Conservation (phyloP, 345 rosid species). For the Brassica napus region Da-Ae NC_063449.1:22091501-22092000, state of each 20-base stretch:
- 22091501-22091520: slow-evolving; percentile 54
- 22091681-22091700: slow-evolving; percentile 84
- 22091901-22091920: slow-evolving; percentile 28
- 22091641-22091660: slow-evolving; percentile 81
- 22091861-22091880: slow-evolving; percentile 10
- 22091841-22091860: slow-evolving; percentile 56
- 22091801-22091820: slow-evolving; percentile 54
- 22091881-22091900: slow-evolving; percentile 3
- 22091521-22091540: slow-evolving; percentile 76
- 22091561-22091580: slow-evolving; percentile 74
- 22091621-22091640: slow-evolving; percentile 50
- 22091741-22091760: slow-evolving; percentile 43
- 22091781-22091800: slow-evolving; percentile 46
- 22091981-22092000: slow-evolving; percentile 76
- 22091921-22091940: slow-evolving; percentile 39
- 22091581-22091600: slow-evolving; percentile 87
- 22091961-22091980: slow-evolving; percentile 76
- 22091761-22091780: slow-evolving; percentile 46
- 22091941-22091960: slow-evolving; percentile 75
- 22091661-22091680: slow-evolving; percentile 67
- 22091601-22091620: slow-evolving; percentile 52
- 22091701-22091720: slow-evolving; percentile 67
- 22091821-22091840: slow-evolving; percentile 63
- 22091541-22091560: slow-evolving; percentile 68
- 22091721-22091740: slow-evolving; percentile 56